phyloP scores from a whole-genome alignment of 2,329 filamentous ascomycete species.

The Cladophialophora immunda region DNA sequence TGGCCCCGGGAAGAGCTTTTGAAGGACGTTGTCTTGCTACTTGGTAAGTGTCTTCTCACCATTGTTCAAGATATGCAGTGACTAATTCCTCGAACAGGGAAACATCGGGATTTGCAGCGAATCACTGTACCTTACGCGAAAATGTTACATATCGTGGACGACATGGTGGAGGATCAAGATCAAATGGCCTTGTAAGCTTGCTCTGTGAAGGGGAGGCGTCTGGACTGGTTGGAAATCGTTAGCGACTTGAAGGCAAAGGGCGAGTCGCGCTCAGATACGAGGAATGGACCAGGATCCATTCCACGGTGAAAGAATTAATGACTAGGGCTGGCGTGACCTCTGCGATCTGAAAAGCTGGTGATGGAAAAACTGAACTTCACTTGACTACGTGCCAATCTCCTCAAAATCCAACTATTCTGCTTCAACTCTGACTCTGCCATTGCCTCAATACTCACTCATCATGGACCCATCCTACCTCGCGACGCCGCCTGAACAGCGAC shows the following conservation, averaged over 20 bases:
- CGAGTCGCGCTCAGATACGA: not conserved
- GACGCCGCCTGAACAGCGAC: slow-evolving; percentile 10
- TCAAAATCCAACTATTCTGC: not conserved
- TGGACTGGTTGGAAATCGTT: not conserved
- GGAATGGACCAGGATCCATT: not conserved
- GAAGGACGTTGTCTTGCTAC: slow-evolving; percentile 88
- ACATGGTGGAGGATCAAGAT: slow-evolving; percentile 43
- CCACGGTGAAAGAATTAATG: not conserved
- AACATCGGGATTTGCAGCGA: slow-evolving; percentile 92
- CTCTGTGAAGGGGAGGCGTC: not conserved
- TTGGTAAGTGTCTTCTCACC: slow-evolving; percentile 71
- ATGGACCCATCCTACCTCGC: slow-evolving; percentile 12
- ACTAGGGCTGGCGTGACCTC: not conserved
- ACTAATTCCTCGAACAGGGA: slow-evolving; percentile 66
- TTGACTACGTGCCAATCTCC: not conserved
- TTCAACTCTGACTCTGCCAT: slow-evolving; percentile 4
- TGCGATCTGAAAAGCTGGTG: not conserved
- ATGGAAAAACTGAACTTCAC: slow-evolving; percentile 7
- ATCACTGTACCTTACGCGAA: slow-evolving; percentile 95
- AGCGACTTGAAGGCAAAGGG: not conserved
- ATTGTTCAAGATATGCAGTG: not conserved
- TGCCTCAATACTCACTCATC: not conserved
- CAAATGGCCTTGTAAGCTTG: slow-evolving; percentile 38
- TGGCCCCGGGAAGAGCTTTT: slow-evolving; percentile 89
- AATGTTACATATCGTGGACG: slow-evolving; percentile 67